These are phyloP conservation scores for Aotearoamyces nothofagi DNA, from an alignment of 2,329 filamentous ascomycete species.

Conservation along the genomic window DNA sequence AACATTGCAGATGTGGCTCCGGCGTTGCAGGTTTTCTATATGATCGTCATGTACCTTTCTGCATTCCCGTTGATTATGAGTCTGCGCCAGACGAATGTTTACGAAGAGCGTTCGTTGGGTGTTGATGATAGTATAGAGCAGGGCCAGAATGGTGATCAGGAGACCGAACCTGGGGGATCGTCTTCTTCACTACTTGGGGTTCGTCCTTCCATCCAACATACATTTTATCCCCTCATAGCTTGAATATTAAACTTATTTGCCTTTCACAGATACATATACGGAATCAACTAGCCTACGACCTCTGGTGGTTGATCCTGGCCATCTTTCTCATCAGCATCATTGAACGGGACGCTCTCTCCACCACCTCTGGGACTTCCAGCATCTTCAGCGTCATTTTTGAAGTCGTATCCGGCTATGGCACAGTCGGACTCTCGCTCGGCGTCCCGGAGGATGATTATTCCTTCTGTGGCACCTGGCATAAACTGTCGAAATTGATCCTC, in stretches of 20 bases:
- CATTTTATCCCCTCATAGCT: neutral
- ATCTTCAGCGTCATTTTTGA: slow-evolving; percentile 47
- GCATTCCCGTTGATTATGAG: slow-evolving; percentile 47
- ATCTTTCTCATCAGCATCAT: slow-evolving; percentile 44
- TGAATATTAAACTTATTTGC: neutral
- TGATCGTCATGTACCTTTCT: slow-evolving; percentile 53
- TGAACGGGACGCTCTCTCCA: slow-evolving; percentile 37
- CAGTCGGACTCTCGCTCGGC: slow-evolving; percentile 44
- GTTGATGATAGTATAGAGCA: slow-evolving; percentile 26
- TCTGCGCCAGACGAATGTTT: slow-evolving; percentile 55
- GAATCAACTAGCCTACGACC: slow-evolving; percentile 49
- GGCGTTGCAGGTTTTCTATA: slow-evolving; percentile 42
- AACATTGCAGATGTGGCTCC: slow-evolving; percentile 38
- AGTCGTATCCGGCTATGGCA: slow-evolving; percentile 41
- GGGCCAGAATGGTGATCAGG: slow-evolving; percentile 2
- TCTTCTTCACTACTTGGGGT: neutral
- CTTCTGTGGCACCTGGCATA: slow-evolving; percentile 37
- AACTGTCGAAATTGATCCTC: slow-evolving; percentile 40
- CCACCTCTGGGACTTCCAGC: slow-evolving; percentile 34
- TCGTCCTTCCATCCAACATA: neutral
- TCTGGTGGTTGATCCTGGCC: slow-evolving; percentile 49
- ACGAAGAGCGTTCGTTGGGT: slow-evolving; percentile 53
- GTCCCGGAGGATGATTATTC: slow-evolving; percentile 36
- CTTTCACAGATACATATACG: slow-evolving; percentile 31
- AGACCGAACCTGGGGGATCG: neutral